phyloP scores from a whole-genome alignment of 2,329 filamentous ascomycete genomes.

The Apiospora sp. region DNA sequence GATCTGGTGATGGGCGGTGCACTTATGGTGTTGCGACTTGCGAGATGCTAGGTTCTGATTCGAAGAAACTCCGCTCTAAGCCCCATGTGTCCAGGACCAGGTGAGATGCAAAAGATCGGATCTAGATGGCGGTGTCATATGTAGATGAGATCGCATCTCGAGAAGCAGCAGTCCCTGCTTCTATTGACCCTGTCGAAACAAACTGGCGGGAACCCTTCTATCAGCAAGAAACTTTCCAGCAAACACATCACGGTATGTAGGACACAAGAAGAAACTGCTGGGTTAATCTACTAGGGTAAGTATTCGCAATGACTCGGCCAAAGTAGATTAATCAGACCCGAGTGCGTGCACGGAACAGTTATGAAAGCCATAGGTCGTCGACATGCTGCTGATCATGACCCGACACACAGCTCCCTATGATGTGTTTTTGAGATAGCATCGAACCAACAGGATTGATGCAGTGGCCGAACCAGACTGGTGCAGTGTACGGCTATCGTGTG shows the following conservation, averaged over 20 bases:
- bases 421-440: neutral
- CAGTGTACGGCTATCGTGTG: slow-evolving; percentile 6
- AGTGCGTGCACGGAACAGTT: neutral
- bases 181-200: slow-evolving; percentile 12
- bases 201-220: neutral
- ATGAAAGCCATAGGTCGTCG: neutral
- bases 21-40: slow-evolving; percentile 1
- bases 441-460: neutral
- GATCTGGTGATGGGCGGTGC: slow-evolving; percentile 17
- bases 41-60: slow-evolving; percentile 7
- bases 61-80: slow-evolving; percentile 15
- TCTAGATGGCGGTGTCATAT: slow-evolving; percentile 21
- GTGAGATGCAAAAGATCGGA: slow-evolving; percentile 10
- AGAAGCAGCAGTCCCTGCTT: slow-evolving; percentile 13
- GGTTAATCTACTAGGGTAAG: neutral
- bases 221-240: neutral
- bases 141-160: slow-evolving; percentile 19
- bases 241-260: neutral
- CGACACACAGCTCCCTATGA: neutral
- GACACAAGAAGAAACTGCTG: neutral
- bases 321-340: neutral
- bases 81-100: slow-evolving; percentile 16
- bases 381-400: neutral
- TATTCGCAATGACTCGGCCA: neutral
- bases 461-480: neutral